Evolutionary conservation across 176 grass and related monocot genomes (phyloP).

Genomic region (Pontederia crassipes): DNA sequence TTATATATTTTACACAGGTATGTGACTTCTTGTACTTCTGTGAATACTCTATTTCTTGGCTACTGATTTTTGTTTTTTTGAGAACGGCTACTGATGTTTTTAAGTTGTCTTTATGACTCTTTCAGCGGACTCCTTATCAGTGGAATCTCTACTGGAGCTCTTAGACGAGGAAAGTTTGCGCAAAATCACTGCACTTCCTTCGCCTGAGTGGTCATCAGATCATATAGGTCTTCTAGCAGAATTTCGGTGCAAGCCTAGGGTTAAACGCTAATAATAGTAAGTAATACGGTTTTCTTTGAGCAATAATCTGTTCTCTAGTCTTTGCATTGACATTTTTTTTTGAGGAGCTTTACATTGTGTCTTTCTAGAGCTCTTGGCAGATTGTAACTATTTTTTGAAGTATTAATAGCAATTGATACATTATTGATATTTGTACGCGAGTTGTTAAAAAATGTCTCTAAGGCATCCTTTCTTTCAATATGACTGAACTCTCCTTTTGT

Average conservation of each 20-base stretch:
- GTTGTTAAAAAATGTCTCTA: too few relatives aligned
- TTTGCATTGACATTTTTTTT: neutral
- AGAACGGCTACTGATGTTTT: neutral
- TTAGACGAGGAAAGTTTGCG: slow-evolving; percentile 95
- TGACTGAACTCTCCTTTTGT: too few relatives aligned
- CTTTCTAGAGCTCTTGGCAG: too few relatives aligned
- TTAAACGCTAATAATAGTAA: slow-evolving; percentile 67
- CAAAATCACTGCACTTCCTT: slow-evolving; percentile 94
- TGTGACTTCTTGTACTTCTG: neutral
- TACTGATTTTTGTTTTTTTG: neutral
- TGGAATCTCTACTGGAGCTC: slow-evolving; percentile 92
- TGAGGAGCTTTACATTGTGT: too few relatives aligned
- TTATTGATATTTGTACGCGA: too few relatives aligned
- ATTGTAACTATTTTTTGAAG: too few relatives aligned
- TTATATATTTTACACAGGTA: slow-evolving; percentile 99
- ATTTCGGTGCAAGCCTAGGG: slow-evolving; percentile 94
- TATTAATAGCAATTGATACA: too few relatives aligned
- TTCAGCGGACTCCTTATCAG: slow-evolving; percentile 92
- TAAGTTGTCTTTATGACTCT: slow-evolving; percentile 4
- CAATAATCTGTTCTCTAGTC: neutral
- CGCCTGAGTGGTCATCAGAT: slow-evolving; percentile 98
- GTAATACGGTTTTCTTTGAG: neutral
- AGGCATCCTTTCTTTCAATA: too few relatives aligned
- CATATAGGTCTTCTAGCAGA: slow-evolving; percentile 93
- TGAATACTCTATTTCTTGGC: neutral